These are phyloP conservation scores for Termitomyces heimii DNA, from an alignment of 768 basidiomycete species.

Conservation along the genomic window DNA sequence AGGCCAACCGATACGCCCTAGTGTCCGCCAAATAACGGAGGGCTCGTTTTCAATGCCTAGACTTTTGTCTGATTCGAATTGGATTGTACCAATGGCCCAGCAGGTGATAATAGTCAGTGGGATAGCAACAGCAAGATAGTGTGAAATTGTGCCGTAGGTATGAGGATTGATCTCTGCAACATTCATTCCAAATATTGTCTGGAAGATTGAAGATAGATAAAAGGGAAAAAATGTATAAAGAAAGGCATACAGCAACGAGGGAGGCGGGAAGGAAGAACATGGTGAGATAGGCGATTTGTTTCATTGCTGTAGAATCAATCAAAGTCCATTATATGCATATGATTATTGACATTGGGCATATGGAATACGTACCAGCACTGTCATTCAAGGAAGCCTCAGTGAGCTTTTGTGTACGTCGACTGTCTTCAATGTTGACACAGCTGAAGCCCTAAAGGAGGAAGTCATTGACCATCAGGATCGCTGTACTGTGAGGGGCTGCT, in stretches of 20 bases:
- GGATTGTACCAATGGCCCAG: slow-evolving; percentile 44
- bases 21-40: slow-evolving; percentile 4
- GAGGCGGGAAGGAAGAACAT: slow-evolving; percentile 58
- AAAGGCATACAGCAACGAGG: slow-evolving; percentile 33
- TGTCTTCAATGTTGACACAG: slow-evolving; percentile 43
- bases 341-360: neutral
- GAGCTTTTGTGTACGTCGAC: slow-evolving; percentile 31
- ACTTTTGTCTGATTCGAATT: slow-evolving; percentile 18
- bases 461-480: neutral
- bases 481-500: neutral
- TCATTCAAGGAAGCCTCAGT: slow-evolving; percentile 35
- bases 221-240: neutral
- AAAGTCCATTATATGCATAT: neutral
- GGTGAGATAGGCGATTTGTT: slow-evolving; percentile 51
- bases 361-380: slow-evolving; percentile 28
- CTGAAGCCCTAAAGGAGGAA: slow-evolving; percentile 33
- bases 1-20: slow-evolving; percentile 14
- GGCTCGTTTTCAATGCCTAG: neutral
- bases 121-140: slow-evolving; percentile 33
- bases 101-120: slow-evolving; percentile 36
- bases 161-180: slow-evolving; percentile 32
- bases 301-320: slow-evolving; percentile 29
- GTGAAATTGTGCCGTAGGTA: slow-evolving; percentile 24
- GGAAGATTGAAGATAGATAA: neutral
- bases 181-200: slow-evolving; percentile 58